Evolutionary conservation across 2,329 filamentous ascomycete species (phyloP).

Genomic region (Teratosphaeria zuluensis): DNA sequence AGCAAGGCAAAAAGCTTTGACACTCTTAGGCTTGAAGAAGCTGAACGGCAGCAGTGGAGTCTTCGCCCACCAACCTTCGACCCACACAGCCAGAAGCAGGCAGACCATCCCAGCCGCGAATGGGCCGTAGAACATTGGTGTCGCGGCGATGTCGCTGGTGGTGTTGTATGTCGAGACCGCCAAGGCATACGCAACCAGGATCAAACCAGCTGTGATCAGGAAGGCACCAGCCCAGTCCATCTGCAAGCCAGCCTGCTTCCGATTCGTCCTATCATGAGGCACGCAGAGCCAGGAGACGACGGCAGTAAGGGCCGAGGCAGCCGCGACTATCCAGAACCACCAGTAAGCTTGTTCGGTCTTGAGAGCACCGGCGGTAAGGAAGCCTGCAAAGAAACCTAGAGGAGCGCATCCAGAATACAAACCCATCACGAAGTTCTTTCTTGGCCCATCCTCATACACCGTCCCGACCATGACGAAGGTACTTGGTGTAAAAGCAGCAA

Average conservation of each 20-base stretch:
- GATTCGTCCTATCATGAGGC: slow-evolving; percentile 23
- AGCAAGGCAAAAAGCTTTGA: slow-evolving; percentile 24
- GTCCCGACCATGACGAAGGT: slow-evolving; percentile 25
- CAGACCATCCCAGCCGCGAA: slow-evolving; percentile 19
- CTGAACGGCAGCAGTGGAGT: slow-evolving; percentile 27
- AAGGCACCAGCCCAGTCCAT: slow-evolving; percentile 29
- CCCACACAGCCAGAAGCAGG: slow-evolving; percentile 21
- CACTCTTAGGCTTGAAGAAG: slow-evolving; percentile 25
- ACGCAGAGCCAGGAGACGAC: slow-evolving; percentile 24
- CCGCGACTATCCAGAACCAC: slow-evolving; percentile 28
- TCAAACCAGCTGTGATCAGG: slow-evolving; percentile 25
- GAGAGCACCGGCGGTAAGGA: slow-evolving; percentile 23
- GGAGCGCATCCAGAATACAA: slow-evolving; percentile 29
- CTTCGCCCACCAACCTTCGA: slow-evolving; percentile 25
- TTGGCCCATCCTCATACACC: slow-evolving; percentile 23
- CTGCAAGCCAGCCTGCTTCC: slow-evolving; percentile 21
- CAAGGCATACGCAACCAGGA: slow-evolving; percentile 26
- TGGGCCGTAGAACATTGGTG: slow-evolving; percentile 20
- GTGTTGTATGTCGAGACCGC: slow-evolving; percentile 22
- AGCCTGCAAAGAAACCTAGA: slow-evolving; percentile 27
- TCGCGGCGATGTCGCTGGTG: slow-evolving; percentile 14
- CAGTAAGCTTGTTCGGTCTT: slow-evolving; percentile 17
- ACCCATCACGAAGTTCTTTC: slow-evolving; percentile 26
- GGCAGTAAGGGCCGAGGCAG: slow-evolving; percentile 17
- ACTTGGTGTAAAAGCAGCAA: slow-evolving; percentile 26